Percentiles rank a stretch among this genome's conserved stretches.
Evolutionary conservation across 441 rosid species (phyloP).

Genomic region (Francoa sonchifolia): DNA sequence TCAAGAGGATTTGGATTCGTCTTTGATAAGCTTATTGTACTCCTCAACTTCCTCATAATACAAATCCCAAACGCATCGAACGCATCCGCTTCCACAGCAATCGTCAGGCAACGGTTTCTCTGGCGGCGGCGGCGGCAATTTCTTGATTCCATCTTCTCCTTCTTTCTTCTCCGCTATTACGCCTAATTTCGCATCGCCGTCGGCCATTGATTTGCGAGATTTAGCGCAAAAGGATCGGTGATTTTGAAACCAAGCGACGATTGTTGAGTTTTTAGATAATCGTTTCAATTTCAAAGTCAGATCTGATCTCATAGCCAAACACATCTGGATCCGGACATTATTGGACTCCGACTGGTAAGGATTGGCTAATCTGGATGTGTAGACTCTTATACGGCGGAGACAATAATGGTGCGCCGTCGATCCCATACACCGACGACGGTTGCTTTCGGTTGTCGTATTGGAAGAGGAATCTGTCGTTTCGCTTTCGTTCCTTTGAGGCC

Average conservation of each 20-base stretch:
- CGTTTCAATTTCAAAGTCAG: background rate
- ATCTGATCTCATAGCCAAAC: background rate
- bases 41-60: conserved; percentile 17
- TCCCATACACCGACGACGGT: no score
- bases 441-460: no score
- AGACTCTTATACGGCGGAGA: no score
- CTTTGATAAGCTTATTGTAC: background rate
- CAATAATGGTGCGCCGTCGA: no score
- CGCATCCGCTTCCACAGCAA: conserved; percentile 20
- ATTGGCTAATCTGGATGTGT: no score
- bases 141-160: conserved; percentile 2
- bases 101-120: conserved; percentile 17
- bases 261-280: background rate
- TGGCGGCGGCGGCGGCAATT: conserved; percentile 6
- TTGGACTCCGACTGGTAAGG: background rate
- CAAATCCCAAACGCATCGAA: conserved; percentile 18
- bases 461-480: no score
- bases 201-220: background rate
- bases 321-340: no score
- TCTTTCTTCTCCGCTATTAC: background rate
- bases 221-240: background rate
- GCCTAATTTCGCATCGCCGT: background rate
- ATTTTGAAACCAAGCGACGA: background rate
- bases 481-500: no score
- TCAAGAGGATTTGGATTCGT: background rate